phyloP scores from a whole-genome alignment of 108 stramenopile genomes.

The Conticribra weissflogii region DNA sequence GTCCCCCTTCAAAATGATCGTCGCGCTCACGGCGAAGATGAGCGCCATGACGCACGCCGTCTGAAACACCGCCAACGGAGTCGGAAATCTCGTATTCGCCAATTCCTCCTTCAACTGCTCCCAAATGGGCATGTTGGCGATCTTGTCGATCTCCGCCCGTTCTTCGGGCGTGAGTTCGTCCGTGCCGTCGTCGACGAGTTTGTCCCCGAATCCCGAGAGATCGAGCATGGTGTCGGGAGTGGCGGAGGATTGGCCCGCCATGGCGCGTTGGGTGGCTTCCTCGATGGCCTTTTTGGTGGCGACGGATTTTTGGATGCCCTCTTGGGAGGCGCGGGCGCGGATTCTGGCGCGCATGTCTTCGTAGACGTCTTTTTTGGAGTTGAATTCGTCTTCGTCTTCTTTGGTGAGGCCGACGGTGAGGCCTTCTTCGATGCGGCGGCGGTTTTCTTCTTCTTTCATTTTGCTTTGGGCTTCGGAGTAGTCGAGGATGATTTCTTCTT shows the following conservation, averaged over 20 bases:
- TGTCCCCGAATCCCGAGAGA: conserved; percentile 63
- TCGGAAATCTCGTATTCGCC: conserved; percentile 59
- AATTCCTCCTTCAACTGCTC: conserved; percentile 67
- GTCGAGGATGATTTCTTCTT: conserved; percentile 41
- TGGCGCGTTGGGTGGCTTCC: conserved; percentile 60
- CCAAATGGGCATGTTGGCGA: conserved; percentile 52
- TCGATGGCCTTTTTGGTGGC: conserved; percentile 63
- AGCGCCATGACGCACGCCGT: conserved; percentile 63
- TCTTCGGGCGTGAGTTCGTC: conserved; percentile 82
- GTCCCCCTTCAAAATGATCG: conserved; percentile 67
- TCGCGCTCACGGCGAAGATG: conserved; percentile 60
- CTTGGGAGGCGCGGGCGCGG: conserved; percentile 57
- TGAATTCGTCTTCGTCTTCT: conserved; percentile 54
- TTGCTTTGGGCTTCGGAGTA: conserved; percentile 44
- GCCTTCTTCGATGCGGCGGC: conserved; percentile 43
- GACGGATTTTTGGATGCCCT: conserved; percentile 75
- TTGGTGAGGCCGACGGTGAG: conserved; percentile 39
- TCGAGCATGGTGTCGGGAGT: conserved; percentile 57
- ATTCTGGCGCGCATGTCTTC: conserved; percentile 71
- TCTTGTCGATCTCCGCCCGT: conserved; percentile 73
- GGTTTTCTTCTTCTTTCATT: conserved; percentile 47
- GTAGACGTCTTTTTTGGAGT: conserved; percentile 50
- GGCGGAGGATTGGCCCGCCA: conserved; percentile 38
- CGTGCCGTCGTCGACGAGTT: conserved; percentile 71
- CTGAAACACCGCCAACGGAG: conserved; percentile 48